Percentiles rank a stretch among this genome's conserved stretches.
Evolutionary conservation across 306 rosid genomes (phyloP).

Genomic region (Nissolia schottii): DNA sequence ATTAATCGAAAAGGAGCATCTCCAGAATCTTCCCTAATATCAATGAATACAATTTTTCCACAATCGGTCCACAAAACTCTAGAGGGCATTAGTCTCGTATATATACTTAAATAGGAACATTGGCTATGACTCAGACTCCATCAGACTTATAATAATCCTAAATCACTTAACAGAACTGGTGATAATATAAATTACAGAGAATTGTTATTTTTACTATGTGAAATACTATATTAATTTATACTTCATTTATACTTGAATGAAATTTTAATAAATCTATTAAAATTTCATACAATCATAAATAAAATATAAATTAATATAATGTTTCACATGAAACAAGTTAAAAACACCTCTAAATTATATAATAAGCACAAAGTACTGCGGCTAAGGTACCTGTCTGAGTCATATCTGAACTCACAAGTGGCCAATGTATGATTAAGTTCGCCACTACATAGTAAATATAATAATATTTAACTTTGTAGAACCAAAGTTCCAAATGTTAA

Average conservation of each 20-base stretch:
- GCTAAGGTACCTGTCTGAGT: not conserved
- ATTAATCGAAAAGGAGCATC: not conserved
- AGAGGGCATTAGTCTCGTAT: not conserved
- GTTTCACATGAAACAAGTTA: too few relatives aligned
- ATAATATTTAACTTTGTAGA: not conserved
- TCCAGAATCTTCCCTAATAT: slow-evolving; percentile 1
- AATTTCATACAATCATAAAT: too few relatives aligned
- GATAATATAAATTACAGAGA: not conserved
- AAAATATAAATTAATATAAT: too few relatives aligned
- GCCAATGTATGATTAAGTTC: not conserved
- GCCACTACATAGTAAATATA: not conserved
- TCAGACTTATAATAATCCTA: not conserved
- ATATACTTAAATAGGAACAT: not conserved
- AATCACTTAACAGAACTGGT: not conserved
- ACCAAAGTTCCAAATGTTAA: not conserved
- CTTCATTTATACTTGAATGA: too few relatives aligned
- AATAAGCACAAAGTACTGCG: slow-evolving; percentile 6
- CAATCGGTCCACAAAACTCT: not conserved
- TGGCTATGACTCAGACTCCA: slow-evolving; percentile 41
- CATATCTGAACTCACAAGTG: not conserved
- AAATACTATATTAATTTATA: too few relatives aligned
- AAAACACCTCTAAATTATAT: too few relatives aligned
- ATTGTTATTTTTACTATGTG: too few relatives aligned
- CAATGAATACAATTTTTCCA: not conserved
- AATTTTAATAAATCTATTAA: too few relatives aligned